A percentile compares a stretch with the other conserved stretches of the same genome.
Conservation (phyloP, 768 basidiomycete species). For the Agaricus bisporus region DNA sequence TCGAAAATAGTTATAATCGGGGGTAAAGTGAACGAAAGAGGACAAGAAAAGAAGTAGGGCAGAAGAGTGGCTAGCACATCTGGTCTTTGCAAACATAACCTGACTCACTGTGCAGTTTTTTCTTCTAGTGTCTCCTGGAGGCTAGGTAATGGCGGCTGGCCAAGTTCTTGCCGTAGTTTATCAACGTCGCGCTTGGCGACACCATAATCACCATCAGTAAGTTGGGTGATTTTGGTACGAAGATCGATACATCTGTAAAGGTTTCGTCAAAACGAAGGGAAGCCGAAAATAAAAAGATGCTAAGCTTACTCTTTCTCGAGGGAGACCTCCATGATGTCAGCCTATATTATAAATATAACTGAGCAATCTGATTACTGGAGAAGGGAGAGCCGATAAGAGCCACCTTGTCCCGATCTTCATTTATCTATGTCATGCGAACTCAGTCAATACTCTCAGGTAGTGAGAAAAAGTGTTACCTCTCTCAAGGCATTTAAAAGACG, state of each 20-base stretch:
- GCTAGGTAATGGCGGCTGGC: constrained; percentile 66
- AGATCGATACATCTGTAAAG: constrained; percentile 55
- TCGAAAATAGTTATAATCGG: too few relatives aligned
- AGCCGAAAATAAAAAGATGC: background rate
- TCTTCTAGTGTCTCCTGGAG: constrained; percentile 73
- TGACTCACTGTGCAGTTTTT: constrained; percentile 45
- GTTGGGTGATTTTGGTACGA: constrained; percentile 53
- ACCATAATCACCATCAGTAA: constrained; percentile 76
- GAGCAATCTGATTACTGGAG: constrained; percentile 7
- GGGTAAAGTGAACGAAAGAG: too few relatives aligned
- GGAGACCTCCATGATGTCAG: constrained; percentile 62
- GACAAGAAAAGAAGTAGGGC: too few relatives aligned
- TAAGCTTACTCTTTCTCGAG: constrained; percentile 61
- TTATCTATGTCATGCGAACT: constrained; percentile 40
- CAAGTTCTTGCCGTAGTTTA: constrained; percentile 66
- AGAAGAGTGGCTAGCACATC: too few relatives aligned
- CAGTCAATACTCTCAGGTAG: background rate
- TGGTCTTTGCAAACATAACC: background rate
- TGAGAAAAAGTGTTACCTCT: constrained; percentile 41
- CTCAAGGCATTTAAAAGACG: constrained; percentile 60
- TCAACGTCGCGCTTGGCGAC: constrained; percentile 74
- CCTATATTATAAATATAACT: constrained; percentile 26
- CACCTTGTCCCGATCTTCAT: constrained; percentile 76
- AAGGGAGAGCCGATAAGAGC: constrained; percentile 4
- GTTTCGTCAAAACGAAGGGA: constrained; percentile 1